A percentile compares a stretch with the other conserved stretches of the same genome.
Conservation (phyloP, 441 rosid genomes). For the Populus hybrid region DNA sequence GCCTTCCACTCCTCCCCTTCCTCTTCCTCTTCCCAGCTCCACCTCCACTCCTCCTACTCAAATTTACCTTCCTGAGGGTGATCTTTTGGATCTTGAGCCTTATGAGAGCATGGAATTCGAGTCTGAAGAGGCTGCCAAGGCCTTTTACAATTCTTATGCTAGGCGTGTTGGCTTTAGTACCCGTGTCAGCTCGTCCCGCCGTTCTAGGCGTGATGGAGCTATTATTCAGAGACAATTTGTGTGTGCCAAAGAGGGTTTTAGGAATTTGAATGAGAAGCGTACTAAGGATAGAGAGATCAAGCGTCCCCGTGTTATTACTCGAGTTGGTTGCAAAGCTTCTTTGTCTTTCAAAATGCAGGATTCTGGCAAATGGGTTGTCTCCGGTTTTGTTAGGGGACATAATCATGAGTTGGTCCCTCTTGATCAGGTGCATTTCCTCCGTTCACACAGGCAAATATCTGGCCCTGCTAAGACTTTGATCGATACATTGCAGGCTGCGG, state of each 20-base stretch:
- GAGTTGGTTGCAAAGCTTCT: conserved; percentile 94
- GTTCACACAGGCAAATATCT: conserved; percentile 83
- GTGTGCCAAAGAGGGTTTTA: conserved; percentile 88
- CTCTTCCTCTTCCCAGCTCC: conserved; percentile 17
- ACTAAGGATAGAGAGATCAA: conserved; percentile 93
- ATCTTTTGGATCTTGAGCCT: conserved; percentile 81
- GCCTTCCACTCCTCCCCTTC: conserved; percentile 42
- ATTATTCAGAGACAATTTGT: too few species aligned
- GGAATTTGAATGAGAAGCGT: conserved; percentile 87
- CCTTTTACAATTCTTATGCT: conserved; percentile 87
- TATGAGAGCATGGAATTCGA: conserved; percentile 90
- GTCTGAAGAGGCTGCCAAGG: conserved; percentile 92
- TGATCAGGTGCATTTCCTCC: conserved; percentile 85
- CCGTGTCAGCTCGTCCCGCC: conserved; percentile 88
- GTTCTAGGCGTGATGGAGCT: conserved; percentile 88
- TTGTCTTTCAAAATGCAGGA: conserved; percentile 78
- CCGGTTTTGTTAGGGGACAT: conserved; percentile 75
- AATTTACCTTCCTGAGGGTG: conserved; percentile 64
- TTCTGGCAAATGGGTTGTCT: conserved; percentile 85
- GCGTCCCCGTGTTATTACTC: conserved; percentile 80
- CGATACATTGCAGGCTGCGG: conserved; percentile 78
- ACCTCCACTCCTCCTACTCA: conserved; percentile 20
- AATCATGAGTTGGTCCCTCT: conserved; percentile 81
- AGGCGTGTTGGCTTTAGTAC: conserved; percentile 87
- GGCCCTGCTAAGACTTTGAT: conserved; percentile 82